Evolutionary conservation across 2,329 filamentous ascomycete species (phyloP).

Genomic region (Phialemoniopsis sp.): DNA sequence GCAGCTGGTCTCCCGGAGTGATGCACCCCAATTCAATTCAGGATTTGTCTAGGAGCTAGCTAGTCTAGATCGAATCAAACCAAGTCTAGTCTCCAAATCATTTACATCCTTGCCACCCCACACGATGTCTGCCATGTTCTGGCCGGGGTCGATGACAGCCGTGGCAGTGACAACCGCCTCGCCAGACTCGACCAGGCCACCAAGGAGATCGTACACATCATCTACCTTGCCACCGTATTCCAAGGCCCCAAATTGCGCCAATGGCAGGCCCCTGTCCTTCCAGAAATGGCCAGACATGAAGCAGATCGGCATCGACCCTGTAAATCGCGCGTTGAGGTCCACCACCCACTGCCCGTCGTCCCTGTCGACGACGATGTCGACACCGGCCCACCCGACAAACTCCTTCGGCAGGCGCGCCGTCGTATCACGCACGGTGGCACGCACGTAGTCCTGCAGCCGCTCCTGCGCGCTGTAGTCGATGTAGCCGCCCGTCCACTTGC

Average conservation of each 20-base stretch:
- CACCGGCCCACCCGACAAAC: slow-evolving; percentile 16
- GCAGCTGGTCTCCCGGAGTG: slow-evolving; percentile 4
- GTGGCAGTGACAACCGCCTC: slow-evolving; percentile 14
- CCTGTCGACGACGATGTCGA: slow-evolving; percentile 14
- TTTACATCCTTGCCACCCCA: slow-evolving; percentile 12
- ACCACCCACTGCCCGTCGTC: slow-evolving; percentile 13
- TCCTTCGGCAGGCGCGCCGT: slow-evolving; percentile 9
- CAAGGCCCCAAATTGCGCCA: slow-evolving; percentile 15
- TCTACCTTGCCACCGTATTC: slow-evolving; percentile 11
- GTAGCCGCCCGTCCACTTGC: slow-evolving; percentile 15
- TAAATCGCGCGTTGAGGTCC: slow-evolving; percentile 17
- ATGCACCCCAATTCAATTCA: slow-evolving; percentile 3
- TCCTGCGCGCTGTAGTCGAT: slow-evolving; percentile 15
- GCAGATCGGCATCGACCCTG: slow-evolving; percentile 17
- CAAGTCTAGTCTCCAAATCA: slow-evolving; percentile 2
- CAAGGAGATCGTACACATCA: slow-evolving; percentile 10
- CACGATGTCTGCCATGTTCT: slow-evolving; percentile 15
- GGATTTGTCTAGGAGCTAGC: too few species aligned
- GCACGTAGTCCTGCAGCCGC: slow-evolving; percentile 7
- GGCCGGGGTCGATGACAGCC: slow-evolving; percentile 8
- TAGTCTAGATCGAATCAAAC: too few species aligned
- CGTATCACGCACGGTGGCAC: slow-evolving; percentile 13
- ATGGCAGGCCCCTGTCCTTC: slow-evolving; percentile 9
- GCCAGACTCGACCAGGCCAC: slow-evolving; percentile 7
- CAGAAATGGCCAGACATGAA: slow-evolving; percentile 16